Base-by-base conservation (phyloP, 352 stramenopile species). In the Saprolegnia diclina region DNA sequence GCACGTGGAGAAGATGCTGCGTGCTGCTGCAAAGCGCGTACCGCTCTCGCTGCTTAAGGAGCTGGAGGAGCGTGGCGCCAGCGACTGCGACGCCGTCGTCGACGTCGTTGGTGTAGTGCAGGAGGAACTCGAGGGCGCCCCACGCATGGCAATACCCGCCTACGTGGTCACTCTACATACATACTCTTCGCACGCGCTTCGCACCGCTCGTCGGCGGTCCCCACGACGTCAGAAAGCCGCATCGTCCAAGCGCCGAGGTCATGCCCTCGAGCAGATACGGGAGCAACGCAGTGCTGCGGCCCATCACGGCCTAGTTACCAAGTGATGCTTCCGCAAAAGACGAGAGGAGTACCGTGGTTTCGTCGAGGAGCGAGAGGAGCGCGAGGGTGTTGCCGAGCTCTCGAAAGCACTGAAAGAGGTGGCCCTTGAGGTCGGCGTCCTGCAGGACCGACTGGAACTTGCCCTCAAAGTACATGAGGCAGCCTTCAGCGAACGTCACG, bases 391-490 rank as follows among this genome's bases (percentile, higher is more conserved):
- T 96, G 10, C 88, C 88, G 52, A 94, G 77, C 64, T 90, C 76
- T 26, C 84, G 76, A 10, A 95, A 78, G 35, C 76, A 89, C 65
- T 96, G 88, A 37, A 96, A 91, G 16, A 96, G 78, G 38, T 95
- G 84, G 1, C 77, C 74, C 68, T 92, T 84, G 3, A 95, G 76
- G 56, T 93, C 89, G 26, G 85, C 75, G 21, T 84, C 88, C 35
- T 90, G 83, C 10, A 96, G 71, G 52, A 96, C 72, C 22, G 87
- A 75, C 50, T 89, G 83, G 59, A 92, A 90, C 32, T 93, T 90
- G 53, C 82, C 80, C 48, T 95, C 82, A 63, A 95, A 92, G 66
- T 88, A 92, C 6, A 84, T 85, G 45, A 80, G 93, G 44, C 80
- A 90, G 0, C 82, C 84, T 79, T 61, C 63, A 46, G 65, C 68